Evolutionary conservation across 2,329 filamentous ascomycete genomes (phyloP).

Genomic region (Knufia fluminis): DNA sequence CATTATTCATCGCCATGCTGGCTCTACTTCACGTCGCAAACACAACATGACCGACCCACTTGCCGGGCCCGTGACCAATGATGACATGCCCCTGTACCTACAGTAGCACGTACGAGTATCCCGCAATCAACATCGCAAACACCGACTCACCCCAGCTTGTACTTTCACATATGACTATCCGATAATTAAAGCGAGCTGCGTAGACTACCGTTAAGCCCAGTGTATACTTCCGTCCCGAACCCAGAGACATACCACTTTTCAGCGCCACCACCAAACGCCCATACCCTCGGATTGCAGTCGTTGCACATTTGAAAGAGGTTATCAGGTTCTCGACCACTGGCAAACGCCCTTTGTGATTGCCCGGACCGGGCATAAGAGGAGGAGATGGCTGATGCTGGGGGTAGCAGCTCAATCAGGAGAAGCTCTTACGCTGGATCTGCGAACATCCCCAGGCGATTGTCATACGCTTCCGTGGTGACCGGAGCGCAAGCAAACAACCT

Average conservation of each 20-base stretch:
- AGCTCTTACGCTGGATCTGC: slow-evolving; percentile 1
- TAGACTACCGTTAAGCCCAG: too few species aligned
- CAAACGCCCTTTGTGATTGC: background rate
- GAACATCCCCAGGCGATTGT: slow-evolving; percentile 36
- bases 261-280: background rate
- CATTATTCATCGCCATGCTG: too few species aligned
- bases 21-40: too few species aligned
- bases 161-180: too few species aligned
- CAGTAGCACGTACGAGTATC: slow-evolving; percentile 9
- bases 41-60: too few species aligned
- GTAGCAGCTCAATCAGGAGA: background rate
- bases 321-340: background rate
- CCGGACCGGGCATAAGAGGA: background rate
- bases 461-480: slow-evolving; percentile 54
- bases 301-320: background rate
- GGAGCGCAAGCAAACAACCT: slow-evolving; percentile 36
- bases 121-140: too few species aligned
- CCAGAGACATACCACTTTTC: too few species aligned
- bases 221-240: too few species aligned
- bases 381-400: slow-evolving; percentile 6
- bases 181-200: too few species aligned
- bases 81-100: background rate
- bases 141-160: too few species aligned
- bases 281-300: background rate
- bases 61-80: too few species aligned